Evolutionary conservation across 371 early-diverging fungal genomes (phyloP).

Genomic region (Basidiobolus meristosporus): DNA sequence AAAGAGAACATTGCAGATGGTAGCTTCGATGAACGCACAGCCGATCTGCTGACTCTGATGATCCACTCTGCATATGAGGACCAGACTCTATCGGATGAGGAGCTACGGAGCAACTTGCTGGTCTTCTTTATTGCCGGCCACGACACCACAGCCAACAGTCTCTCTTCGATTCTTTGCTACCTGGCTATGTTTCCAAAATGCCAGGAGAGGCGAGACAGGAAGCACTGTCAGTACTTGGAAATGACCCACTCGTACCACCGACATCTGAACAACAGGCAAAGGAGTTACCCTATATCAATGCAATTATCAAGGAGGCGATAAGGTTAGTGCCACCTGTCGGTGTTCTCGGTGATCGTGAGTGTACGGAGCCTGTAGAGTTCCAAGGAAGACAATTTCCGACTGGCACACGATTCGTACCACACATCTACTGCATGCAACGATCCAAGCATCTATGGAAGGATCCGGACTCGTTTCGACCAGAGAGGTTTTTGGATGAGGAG

Average conservation of each 20-base stretch:
- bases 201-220: background rate
- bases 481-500: background rate
- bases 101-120: no score
- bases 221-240: background rate
- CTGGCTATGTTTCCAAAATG: background rate
- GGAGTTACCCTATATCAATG: background rate
- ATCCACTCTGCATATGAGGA: no score
- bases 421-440: background rate
- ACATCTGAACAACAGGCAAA: background rate
- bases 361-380: background rate
- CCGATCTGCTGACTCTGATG: no score
- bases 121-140: no score
- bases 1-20: no score
- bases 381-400: background rate
- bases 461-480: background rate
- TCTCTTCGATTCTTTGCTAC: background rate
- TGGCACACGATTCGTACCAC: background rate
- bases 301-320: background rate
- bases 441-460: background rate
- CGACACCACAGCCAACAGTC: constrained; percentile 1
- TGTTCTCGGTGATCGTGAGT: background rate
- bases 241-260: background rate
- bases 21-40: no score
- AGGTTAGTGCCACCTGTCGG: background rate
- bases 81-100: no score